These are phyloP conservation scores for Gautieria morchelliformis DNA, from an alignment of 768 basidiomycete species.

Conservation along the genomic window DNA sequence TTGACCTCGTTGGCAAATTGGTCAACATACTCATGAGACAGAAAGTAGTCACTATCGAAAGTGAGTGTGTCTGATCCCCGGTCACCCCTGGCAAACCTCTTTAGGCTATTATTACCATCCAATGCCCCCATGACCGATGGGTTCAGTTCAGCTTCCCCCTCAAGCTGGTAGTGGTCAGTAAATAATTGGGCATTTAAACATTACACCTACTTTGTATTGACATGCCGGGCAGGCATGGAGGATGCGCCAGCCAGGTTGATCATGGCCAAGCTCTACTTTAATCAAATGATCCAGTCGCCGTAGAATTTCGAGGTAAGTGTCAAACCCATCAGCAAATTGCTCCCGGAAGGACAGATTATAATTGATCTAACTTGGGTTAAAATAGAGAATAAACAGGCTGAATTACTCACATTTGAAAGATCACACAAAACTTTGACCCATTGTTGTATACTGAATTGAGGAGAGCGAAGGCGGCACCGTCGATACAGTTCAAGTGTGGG, in stretches of 20 bases:
- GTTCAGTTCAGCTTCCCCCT: slow-evolving; percentile 10
- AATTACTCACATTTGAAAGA: slow-evolving; percentile 11
- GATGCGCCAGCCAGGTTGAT: slow-evolving; percentile 16
- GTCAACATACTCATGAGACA: slow-evolving; percentile 20
- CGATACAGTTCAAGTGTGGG: background rate
- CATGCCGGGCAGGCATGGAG: slow-evolving; percentile 20
- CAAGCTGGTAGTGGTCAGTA: slow-evolving; percentile 6
- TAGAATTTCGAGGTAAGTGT: slow-evolving; percentile 19
- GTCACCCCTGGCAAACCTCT: slow-evolving; percentile 18
- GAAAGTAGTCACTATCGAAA: slow-evolving; percentile 21
- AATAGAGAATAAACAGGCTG: background rate
- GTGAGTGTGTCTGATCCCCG: slow-evolving; percentile 14
- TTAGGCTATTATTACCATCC: slow-evolving; percentile 17
- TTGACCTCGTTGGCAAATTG: slow-evolving; percentile 22
- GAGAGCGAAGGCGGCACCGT: background rate
- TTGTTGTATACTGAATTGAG: slow-evolving; percentile 18
- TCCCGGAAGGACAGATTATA: slow-evolving; percentile 21
- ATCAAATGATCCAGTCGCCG: slow-evolving; percentile 10
- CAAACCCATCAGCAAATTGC: slow-evolving; percentile 19
- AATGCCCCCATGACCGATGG: slow-evolving; percentile 14
- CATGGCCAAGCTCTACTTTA: slow-evolving; percentile 10
- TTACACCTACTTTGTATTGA: slow-evolving; percentile 11
- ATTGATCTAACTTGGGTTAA: slow-evolving; percentile 9
- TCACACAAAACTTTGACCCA: slow-evolving; percentile 21
- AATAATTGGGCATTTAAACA: background rate